These are phyloP conservation scores for Neurospora crassa DNA, from an alignment of 2,329 filamentous ascomycete species.

Conservation along the genomic window DNA sequence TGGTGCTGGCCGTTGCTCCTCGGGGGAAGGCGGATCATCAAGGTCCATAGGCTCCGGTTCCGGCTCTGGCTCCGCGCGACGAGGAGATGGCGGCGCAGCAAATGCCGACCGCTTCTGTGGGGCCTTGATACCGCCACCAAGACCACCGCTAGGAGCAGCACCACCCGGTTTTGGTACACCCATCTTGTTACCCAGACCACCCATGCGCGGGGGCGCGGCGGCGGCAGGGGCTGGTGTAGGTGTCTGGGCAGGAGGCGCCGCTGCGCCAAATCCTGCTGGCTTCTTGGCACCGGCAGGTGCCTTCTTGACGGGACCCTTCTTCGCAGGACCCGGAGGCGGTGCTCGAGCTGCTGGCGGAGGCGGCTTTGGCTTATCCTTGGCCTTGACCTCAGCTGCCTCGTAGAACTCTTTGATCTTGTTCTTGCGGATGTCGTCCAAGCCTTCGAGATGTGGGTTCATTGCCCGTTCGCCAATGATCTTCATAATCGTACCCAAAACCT, in stretches of 20 bases:
- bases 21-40: slow-evolving; percentile 28
- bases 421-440: slow-evolving; percentile 90
- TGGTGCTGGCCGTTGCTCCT: slow-evolving; percentile 37
- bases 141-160: slow-evolving; percentile 16
- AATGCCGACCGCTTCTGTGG: slow-evolving; percentile 46
- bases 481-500: slow-evolving; percentile 90
- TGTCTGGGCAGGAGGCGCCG: slow-evolving; percentile 33
- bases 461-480: slow-evolving; percentile 96
- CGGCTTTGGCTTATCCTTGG: slow-evolving; percentile 86
- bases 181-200: slow-evolving; percentile 38
- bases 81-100: slow-evolving; percentile 42
- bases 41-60: slow-evolving; percentile 45
- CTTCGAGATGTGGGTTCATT: slow-evolving; percentile 88
- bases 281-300: slow-evolving; percentile 35
- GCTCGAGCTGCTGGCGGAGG: slow-evolving; percentile 50
- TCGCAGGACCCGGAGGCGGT: slow-evolving; percentile 36
- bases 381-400: slow-evolving; percentile 73
- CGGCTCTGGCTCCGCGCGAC: slow-evolving; percentile 37
- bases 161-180: slow-evolving; percentile 45
- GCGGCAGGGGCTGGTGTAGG: slow-evolving; percentile 42
- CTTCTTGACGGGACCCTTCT: slow-evolving; percentile 43
- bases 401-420: slow-evolving; percentile 91
- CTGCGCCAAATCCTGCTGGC: slow-evolving; percentile 26
- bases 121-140: slow-evolving; percentile 44
- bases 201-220: slow-evolving; percentile 43